Conservation (phyloP, 345 rosid genomes). For the Rhodamnia argentea region DNA sequence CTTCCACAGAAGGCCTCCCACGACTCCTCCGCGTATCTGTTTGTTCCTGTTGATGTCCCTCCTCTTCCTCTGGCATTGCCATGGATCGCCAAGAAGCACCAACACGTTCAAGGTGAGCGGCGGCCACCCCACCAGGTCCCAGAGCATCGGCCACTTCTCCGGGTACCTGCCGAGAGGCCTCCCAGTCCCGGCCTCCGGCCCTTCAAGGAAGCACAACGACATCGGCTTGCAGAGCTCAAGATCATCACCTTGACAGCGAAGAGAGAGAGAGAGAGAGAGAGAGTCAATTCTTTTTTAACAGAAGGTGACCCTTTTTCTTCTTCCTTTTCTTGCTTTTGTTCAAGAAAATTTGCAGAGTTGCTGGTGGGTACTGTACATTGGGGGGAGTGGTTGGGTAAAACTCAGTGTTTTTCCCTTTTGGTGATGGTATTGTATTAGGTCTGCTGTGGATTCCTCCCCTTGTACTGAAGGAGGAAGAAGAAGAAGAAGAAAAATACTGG, state of each 20-base stretch:
- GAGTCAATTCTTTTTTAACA: neutral
- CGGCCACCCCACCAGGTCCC: slow-evolving; percentile 6
- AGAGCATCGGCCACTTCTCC: slow-evolving; percentile 13
- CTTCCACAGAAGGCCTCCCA: neutral
- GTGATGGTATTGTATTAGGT: neutral
- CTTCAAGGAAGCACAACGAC: slow-evolving; percentile 35
- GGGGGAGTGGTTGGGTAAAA: neutral
- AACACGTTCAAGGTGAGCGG: slow-evolving; percentile 6
- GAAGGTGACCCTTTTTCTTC: neutral
- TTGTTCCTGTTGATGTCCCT: neutral
- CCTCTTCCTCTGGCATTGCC: slow-evolving; percentile 4
- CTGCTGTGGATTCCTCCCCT: neutral
- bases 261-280: neutral
- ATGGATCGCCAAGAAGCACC: slow-evolving; percentile 10
- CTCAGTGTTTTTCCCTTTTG: neutral
- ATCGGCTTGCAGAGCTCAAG: slow-evolving; percentile 28
- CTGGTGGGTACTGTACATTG: neutral
- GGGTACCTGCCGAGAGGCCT: slow-evolving; percentile 27
- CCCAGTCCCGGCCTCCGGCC: slow-evolving; percentile 32
- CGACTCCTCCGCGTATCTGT: neutral
- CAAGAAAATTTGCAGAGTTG: neutral
- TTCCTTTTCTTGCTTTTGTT: neutral
- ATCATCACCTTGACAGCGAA: slow-evolving; percentile 4
- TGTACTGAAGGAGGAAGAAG: neutral
- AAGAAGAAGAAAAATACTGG: neutral